Evolutionary conservation across 768 basidiomycete species (phyloP), one percentile per base, ranked within the genome.

Genomic region (Serendipita vermifera): DNA sequence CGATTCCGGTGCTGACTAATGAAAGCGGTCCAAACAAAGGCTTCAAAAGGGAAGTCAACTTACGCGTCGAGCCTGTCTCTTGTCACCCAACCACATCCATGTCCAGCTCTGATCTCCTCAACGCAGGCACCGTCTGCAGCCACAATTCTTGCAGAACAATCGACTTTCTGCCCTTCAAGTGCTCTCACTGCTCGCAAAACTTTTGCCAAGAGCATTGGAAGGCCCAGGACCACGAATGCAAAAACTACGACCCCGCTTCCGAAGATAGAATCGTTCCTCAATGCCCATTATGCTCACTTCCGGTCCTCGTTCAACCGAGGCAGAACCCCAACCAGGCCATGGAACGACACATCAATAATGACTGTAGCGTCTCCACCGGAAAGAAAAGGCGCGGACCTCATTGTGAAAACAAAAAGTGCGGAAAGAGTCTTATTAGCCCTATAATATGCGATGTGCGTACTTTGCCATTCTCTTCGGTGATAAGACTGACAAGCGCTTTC

Each of bases 151-250:
- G 88, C 69, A 68, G 74, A 27, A 75, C 85, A 59, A 76, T 89
- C 64, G 88, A 91, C 72, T 90, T 89, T 61, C 72, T 91, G 9
- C 87, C 88, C 0, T 85, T 90, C 75, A 85, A 83, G 68, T 92
- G 88, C 66, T 82, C 85, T 51, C 85, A 88, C 63, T 92, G 88
- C 66, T 64, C 73, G 13, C 67, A 59, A 27, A 57, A 74, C 14
- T 91, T 81, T 70, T 92, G 89, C 62, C 79, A 80, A 38, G 83
- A 87, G 11, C 88, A 92, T 64, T 90, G 82, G 71, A 77, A 76
- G 59, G 83, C 82, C 11, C 70, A 75, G 15, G 74, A 74, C 2
- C 88, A 91, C 63, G 71, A 68, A 33, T 88, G 89, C 64, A 66
- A 75, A 2, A 73, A 82, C 62, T 88, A 82, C 63, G 84, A 89